A percentile compares a stretch with the other conserved stretches of the same genome.
Evolutionary conservation across 2,329 filamentous ascomycete genomes (phyloP).

Genomic region (Cryphonectria carpinicola): DNA sequence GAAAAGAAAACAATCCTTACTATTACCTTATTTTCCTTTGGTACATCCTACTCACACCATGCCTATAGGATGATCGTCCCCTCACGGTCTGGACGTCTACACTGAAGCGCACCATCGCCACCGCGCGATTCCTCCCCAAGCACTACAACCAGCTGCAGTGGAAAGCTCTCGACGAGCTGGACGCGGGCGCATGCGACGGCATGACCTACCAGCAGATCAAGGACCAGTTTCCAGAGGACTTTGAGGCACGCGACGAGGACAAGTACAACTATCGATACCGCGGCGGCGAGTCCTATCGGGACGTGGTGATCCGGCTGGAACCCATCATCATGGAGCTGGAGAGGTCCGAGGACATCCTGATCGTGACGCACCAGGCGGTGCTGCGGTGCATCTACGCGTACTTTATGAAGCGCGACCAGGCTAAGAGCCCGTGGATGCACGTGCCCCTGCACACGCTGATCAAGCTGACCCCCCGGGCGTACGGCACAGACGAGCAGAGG

Average conservation of each 20-base stretch:
- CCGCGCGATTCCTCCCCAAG: constrained; percentile 77
- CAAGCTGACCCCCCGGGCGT: constrained; percentile 92
- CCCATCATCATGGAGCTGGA: constrained; percentile 99
- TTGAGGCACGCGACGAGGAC: constrained; percentile 92
- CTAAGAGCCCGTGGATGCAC: constrained; percentile 96
- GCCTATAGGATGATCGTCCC: constrained; percentile 58
- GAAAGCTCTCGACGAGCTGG: constrained; percentile 97
- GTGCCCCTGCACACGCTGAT: constrained; percentile 96
- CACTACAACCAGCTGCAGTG: constrained; percentile 95
- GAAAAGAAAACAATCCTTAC: background rate
- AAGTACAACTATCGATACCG: constrained; percentile 99
- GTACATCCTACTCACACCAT: constrained; percentile 30
- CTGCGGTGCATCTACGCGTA: constrained; percentile 97
- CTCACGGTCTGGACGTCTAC: constrained; percentile 67
- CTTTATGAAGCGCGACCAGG: constrained; percentile 96
- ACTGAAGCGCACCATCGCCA: constrained; percentile 84
- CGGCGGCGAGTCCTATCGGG: constrained; percentile 91
- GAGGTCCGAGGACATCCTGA: constrained; percentile 93
- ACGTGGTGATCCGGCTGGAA: constrained; percentile 95
- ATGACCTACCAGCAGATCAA: constrained; percentile 97
- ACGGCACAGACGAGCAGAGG: constrained; percentile 87
- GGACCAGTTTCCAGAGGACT: constrained; percentile 89
- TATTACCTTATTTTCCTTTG: constrained; percentile 29
- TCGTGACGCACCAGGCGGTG: constrained; percentile 97
- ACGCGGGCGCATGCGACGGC: constrained; percentile 94